phyloP scores from a whole-genome alignment of 306 rosid species.

The Ormosia emarginata region DNA sequence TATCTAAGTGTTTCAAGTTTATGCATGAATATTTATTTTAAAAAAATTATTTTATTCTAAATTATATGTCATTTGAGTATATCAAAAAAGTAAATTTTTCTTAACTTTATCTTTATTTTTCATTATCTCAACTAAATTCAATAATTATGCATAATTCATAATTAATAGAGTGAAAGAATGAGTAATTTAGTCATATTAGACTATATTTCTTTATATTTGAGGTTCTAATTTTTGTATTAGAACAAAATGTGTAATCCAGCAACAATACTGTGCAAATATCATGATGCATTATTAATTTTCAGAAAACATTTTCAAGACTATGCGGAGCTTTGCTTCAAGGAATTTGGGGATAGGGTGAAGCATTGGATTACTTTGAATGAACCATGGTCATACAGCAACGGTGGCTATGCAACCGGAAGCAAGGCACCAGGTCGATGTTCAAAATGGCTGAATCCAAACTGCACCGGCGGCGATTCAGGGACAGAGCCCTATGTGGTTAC shows the following conservation, averaged over 20 bases:
- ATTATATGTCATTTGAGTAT: too few relatives aligned
- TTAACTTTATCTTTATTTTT: too few relatives aligned
- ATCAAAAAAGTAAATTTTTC: too few relatives aligned
- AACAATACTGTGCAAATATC: neutral
- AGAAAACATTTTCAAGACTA: constrained; percentile 48
- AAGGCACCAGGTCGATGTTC: constrained; percentile 56
- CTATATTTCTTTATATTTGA: too few relatives aligned
- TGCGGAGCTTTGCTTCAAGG: constrained; percentile 50
- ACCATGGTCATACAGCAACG: constrained; percentile 21
- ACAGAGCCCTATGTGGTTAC: constrained; percentile 56
- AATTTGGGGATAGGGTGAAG: constrained; percentile 63
- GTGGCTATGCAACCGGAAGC: constrained; percentile 27
- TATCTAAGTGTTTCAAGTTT: too few relatives aligned
- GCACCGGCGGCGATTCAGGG: constrained; percentile 49
- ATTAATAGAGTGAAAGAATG: too few relatives aligned
- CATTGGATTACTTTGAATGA: constrained; percentile 69
- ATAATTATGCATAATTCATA: too few relatives aligned
- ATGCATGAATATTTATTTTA: too few relatives aligned
- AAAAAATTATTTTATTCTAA: too few relatives aligned
- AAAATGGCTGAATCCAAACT: constrained; percentile 30
- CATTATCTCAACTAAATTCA: too few relatives aligned
- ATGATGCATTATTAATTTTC: neutral
- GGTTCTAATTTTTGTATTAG: neutral
- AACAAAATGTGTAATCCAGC: neutral
- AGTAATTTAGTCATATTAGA: too few relatives aligned